Conservation (phyloP, 2,329 filamentous ascomycete species). For the Colletotrichum chlorophyti region DNA sequence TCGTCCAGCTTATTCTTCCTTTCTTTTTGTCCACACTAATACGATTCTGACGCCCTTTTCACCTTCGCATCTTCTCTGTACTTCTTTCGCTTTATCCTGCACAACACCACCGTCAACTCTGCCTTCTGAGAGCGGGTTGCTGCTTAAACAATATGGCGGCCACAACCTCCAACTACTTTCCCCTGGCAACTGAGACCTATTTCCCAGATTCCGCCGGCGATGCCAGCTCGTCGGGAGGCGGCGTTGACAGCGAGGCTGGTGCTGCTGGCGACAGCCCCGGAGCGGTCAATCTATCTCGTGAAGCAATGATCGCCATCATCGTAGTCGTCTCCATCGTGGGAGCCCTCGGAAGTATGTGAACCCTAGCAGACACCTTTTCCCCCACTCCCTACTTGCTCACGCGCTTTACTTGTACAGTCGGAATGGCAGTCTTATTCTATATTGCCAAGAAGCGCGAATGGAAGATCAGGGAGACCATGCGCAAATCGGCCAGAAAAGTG, state of each 20-base stretch:
- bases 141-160: conserved; percentile 43
- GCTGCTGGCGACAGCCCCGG: conserved; percentile 69
- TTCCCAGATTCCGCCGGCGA: conserved; percentile 41
- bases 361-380: neutral
- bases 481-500: conserved; percentile 70
- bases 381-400: no score
- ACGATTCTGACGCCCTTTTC: conserved; percentile 23
- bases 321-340: conserved; percentile 72
- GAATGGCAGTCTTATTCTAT: conserved; percentile 74
- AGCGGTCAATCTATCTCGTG: conserved; percentile 69
- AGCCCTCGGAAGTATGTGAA: conserved; percentile 70
- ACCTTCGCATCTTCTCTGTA: neutral
- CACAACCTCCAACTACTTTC: conserved; percentile 46
- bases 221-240: conserved; percentile 42
- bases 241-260: conserved; percentile 63
- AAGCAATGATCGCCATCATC: conserved; percentile 77
- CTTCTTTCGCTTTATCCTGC: neutral
- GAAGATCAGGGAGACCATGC: conserved; percentile 76
- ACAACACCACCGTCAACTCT: neutral
- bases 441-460: conserved; percentile 86
- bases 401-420: conserved; percentile 51
- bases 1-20: conserved; percentile 22
- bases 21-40: conserved; percentile 28
- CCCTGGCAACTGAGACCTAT: conserved; percentile 49
- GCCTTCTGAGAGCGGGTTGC: conserved; percentile 7